Evolutionary conservation across 306 rosid species (phyloP).

Genomic region (Castanea crenata): DNA sequence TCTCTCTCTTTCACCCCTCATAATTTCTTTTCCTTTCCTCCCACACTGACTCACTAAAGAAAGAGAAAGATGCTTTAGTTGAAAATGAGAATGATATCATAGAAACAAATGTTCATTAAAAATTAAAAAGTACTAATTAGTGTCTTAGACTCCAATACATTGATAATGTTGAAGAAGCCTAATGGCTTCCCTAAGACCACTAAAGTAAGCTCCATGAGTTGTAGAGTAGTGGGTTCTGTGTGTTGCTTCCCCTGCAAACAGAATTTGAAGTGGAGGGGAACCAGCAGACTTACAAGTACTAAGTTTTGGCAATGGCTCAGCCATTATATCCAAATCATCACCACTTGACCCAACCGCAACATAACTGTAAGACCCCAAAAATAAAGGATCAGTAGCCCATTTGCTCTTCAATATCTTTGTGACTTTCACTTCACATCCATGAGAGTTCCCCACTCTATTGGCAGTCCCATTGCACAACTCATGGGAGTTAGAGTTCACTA

Average conservation of each 20-base stretch:
- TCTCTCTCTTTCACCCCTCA: constrained; percentile 34
- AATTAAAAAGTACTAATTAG: constrained; percentile 18
- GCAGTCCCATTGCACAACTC: constrained; percentile 43
- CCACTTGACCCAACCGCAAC: constrained; percentile 91
- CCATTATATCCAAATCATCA: constrained; percentile 79
- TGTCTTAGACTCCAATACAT: constrained; percentile 54
- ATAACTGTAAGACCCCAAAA: constrained; percentile 84
- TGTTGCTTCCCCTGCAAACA: constrained; percentile 98
- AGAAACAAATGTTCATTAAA: constrained; percentile 38
- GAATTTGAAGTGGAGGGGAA: constrained; percentile 68
- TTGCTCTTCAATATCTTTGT: constrained; percentile 59
- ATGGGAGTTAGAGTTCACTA: constrained; percentile 25
- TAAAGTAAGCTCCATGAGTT: constrained; percentile 96
- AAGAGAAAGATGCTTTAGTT: constrained; percentile 46
- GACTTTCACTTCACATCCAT: constrained; percentile 43
- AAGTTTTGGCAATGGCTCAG: constrained; percentile 77
- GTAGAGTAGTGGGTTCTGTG: constrained; percentile 98
- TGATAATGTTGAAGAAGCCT: constrained; percentile 91
- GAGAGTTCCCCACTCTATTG: constrained; percentile 22
- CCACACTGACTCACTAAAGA: constrained; percentile 39
- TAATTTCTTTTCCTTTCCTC: constrained; percentile 23
- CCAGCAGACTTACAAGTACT: constrained; percentile 26
- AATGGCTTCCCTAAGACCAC: constrained; percentile 96
- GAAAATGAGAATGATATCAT: constrained; percentile 55
- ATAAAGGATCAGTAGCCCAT: constrained; percentile 86